Evolutionary conservation across 192 early-diverging fungal species (phyloP), one percentile per base, ranked within the genome.

Genomic region (Coemansia sp.): DNA sequence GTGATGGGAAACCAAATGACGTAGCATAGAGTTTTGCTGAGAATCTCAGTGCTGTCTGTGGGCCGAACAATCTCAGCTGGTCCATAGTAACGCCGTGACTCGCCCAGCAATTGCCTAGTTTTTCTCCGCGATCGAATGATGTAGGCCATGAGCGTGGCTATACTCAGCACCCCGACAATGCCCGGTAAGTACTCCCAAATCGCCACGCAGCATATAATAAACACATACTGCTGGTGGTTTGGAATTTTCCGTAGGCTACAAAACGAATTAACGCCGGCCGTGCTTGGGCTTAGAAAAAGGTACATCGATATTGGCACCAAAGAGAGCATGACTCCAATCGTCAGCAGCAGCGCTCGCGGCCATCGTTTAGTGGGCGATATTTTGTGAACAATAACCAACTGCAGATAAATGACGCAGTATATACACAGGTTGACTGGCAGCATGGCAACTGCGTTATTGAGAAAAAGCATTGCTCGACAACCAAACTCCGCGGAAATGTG

Each of bases 1-100:
- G 60, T 63, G 4, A 74, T 63, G 0, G 70, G 70, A n/a, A 61
- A 63, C 70, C 70, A 74, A 32, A 67, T 53, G 5, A 74, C 62
- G 17, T 50, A 35, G 13, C 52, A 2, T 22, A 74, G 40, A 13
- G 70, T 63, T 37, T 37, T 41, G 26, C 63, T 47, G 3, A 74
- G 60, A 22, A 67, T 38, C 13, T 63, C 45, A 8, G 25, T 33
- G 9, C 48, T 26, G 17, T 51, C 29, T 8, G 45, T 55, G 19
- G 31, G 54, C 14, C 11, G 5, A 1, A 56, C 31, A 0, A 25
- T 18, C 10, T 8, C 13, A 5, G 56, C 30, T 15, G 42, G 29
- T 0, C 63, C 70, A 27, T 63, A 63, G 15, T n/a, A 32, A 8
- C 39, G 39, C 0, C 29, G 8, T 2, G 59, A 63, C n/a, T 21